phyloP scores from a whole-genome alignment of 495 filamentous ascomycete genomes.

The Xeromyces bisporus region DNA sequence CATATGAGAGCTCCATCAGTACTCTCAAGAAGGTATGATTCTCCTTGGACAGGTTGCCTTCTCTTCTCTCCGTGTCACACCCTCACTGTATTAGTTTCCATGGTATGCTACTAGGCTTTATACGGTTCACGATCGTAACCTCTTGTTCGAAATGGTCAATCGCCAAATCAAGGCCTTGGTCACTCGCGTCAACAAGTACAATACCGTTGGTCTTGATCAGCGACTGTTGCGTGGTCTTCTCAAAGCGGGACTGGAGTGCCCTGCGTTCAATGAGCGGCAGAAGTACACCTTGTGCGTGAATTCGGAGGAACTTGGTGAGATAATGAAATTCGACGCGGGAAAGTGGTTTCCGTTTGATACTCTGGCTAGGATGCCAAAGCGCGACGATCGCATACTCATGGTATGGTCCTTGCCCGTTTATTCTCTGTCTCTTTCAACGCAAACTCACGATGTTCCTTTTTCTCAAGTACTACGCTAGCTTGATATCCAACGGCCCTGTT shows the following conservation, averaged over 20 bases:
- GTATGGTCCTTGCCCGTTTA: constrained; percentile 6
- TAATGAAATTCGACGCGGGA: constrained; percentile 3
- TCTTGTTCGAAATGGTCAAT: constrained; percentile 34
- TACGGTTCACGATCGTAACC: constrained; percentile 44
- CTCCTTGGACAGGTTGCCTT: constrained; percentile 1
- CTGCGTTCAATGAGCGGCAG: constrained; percentile 46
- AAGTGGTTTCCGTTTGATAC: constrained; percentile 12
- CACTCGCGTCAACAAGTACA: constrained; percentile 16
- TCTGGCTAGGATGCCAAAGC: constrained; percentile 13
- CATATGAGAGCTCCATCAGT: constrained; percentile 59
- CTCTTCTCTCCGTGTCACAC: constrained; percentile 2
- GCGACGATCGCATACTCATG: constrained; percentile 14
- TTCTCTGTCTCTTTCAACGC: background rate
- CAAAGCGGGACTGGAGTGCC: constrained; percentile 39
- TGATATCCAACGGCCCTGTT: constrained; percentile 12
- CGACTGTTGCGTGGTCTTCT: constrained; percentile 41
- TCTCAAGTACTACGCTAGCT: constrained; percentile 13
- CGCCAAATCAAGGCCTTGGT: constrained; percentile 31
- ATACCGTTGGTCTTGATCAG: constrained; percentile 29
- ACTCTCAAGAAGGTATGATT: constrained; percentile 47
- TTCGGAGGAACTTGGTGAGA: constrained; percentile 7
- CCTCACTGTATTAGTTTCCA: no score
- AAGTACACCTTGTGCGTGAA: constrained; percentile 16
- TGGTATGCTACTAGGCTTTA: constrained; percentile 48
- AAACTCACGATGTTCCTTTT: background rate